phyloP scores from a whole-genome alignment of 257 asterid species.

The Catharanthus roseus region DNA sequence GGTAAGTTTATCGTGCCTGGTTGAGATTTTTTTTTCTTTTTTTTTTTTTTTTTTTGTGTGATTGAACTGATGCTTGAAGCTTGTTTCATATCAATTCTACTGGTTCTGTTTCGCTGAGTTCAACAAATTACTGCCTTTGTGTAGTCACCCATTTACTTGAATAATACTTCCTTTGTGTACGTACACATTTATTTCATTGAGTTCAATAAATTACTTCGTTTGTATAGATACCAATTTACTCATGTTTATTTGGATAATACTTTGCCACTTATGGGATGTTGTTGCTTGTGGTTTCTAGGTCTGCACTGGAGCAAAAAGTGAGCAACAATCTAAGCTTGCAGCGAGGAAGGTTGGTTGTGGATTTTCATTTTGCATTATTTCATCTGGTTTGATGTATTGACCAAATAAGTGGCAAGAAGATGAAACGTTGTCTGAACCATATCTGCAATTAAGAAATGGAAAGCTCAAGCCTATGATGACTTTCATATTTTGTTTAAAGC shows the following conservation, averaged over 20 bases:
- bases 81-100: no score
- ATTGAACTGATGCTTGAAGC: not conserved
- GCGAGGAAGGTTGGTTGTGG: slow-evolving; percentile 29
- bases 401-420: not conserved
- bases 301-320: slow-evolving; percentile 37
- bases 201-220: not conserved
- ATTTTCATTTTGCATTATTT: no score
- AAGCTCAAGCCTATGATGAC: not conserved
- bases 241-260: not conserved
- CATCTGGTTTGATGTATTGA: not conserved
- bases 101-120: not conserved
- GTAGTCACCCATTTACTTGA: not conserved
- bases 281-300: slow-evolving; percentile 12
- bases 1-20: slow-evolving; percentile 20
- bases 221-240: not conserved
- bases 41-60: no score
- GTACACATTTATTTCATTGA: no score
- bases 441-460: not conserved
- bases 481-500: not conserved
- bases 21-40: not conserved
- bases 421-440: no score
- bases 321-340: slow-evolving; percentile 28
- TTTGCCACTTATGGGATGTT: not conserved
- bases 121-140: not conserved
- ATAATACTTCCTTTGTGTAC: no score